Conservation (phyloP, 345 rosid genomes). For the Raphanus sativus region DNA sequence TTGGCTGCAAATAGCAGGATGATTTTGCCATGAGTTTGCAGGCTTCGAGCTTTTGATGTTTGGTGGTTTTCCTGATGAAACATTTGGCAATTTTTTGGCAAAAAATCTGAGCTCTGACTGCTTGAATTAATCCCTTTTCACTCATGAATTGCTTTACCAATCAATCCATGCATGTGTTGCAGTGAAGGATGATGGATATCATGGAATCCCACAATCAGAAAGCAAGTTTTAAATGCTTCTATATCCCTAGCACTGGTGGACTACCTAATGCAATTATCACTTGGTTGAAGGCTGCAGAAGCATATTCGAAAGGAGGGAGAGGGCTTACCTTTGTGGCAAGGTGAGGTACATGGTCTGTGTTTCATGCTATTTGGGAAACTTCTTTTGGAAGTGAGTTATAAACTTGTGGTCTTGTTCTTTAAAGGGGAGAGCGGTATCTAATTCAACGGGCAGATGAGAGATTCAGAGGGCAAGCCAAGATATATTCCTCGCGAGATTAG, state of each 20-base stretch:
- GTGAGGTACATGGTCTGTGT: constrained; percentile 38
- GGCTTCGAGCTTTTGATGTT: constrained; percentile 19
- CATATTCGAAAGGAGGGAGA: constrained; percentile 70
- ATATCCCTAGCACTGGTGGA: constrained; percentile 8
- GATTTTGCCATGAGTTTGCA: constrained; percentile 30
- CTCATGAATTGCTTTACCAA: background rate
- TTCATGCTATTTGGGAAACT: background rate
- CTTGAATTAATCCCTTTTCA: constrained; percentile 9
- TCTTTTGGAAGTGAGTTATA: background rate
- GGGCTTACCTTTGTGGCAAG: constrained; percentile 80
- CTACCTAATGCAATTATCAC: background rate
- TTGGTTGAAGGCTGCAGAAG: constrained; percentile 66
- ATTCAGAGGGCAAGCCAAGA: constrained; percentile 63
- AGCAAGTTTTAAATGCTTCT: constrained; percentile 42
- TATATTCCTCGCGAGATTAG: constrained; percentile 83
- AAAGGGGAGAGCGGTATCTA: constrained; percentile 60
- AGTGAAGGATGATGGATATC: constrained; percentile 73
- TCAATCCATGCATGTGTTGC: constrained; percentile 36
- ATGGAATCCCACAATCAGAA: constrained; percentile 57
- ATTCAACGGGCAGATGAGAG: constrained; percentile 68
- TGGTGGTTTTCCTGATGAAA: constrained; percentile 29
- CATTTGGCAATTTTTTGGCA: constrained; percentile 35
- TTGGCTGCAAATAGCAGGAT: constrained; percentile 22
- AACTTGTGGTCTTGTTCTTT: constrained; percentile 15
- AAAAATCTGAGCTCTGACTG: constrained; percentile 25